Conservation (phyloP, 306 rosid genomes). For the Lathyrus oleraceus region DNA sequence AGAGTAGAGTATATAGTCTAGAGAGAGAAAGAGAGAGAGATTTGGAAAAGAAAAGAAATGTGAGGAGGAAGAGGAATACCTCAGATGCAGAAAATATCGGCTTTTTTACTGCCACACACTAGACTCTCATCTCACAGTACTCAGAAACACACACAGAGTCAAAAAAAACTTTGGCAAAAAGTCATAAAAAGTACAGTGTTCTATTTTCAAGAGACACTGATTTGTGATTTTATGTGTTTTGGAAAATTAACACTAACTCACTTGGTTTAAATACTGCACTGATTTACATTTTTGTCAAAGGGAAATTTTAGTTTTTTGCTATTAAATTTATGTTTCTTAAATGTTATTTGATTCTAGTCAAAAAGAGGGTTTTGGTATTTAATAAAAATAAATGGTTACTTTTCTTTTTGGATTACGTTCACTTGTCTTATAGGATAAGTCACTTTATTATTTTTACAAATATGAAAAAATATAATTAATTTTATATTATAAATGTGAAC, state of each 20-base stretch:
- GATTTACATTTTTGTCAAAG: background rate
- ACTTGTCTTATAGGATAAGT: no score
- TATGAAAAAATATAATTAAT: no score
- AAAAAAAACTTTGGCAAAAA: background rate
- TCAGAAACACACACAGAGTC: background rate
- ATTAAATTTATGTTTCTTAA: background rate
- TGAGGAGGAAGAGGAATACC: background rate
- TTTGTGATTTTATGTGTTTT: background rate
- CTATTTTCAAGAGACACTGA: background rate
- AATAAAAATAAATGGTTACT: background rate
- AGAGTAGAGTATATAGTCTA: background rate
- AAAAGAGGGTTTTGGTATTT: background rate
- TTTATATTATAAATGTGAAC: no score
- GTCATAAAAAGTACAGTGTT: background rate
- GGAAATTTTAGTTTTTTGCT: no score
- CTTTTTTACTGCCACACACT: conserved; percentile 25
- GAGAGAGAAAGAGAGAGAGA: background rate
- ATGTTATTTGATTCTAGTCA: background rate
- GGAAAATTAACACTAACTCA: background rate
- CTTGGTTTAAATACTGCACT: background rate
- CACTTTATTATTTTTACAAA: no score
- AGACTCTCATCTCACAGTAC: background rate
- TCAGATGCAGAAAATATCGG: conserved; percentile 16
- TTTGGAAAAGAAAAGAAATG: background rate
- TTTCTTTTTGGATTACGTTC: no score